Base-by-base conservation (phyloP, 805 yeast genomes). In the Candida andamanensis region DNA sequence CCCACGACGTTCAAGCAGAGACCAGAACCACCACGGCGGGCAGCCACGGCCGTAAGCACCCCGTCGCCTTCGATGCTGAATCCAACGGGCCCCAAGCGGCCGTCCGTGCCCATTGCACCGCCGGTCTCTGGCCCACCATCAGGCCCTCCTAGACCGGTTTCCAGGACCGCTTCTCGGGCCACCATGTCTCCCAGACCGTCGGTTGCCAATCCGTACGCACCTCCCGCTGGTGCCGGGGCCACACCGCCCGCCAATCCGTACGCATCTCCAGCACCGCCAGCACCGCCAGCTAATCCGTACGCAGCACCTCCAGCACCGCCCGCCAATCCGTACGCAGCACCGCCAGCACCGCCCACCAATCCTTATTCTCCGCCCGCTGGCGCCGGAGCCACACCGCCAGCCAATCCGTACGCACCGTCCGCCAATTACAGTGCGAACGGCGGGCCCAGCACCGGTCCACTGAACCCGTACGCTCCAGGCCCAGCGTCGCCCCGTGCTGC, bases 1-100 rank as follows among this genome's bases (percentile, higher is more conserved):
- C 85, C 86, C 30, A 67, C 73, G 8, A 58, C 67, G 7, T 70
- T 70, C 57, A 69, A 69, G 33, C 47, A 54, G 2, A 56, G 55
- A 39, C 50, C 61, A 2, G 49, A 58, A 17, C 55, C 69, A 7
- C 70, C 71, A 31, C 61, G 70, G 23, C 60, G 69, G 18, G 69
- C 74, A 14, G 64, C 76, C 12, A 59, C 73, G 5, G 60, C 66
- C 12, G 59, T 54, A 11, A 26, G n/a, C 16, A 34, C 45, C 7
- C 29, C 35, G 7, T 31, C 39, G 6, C 26, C 39, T 12, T 27
- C 42, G 2, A 27, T 34, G 21, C 25, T 7, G 50, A 49, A 12
- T 50, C 56, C 12, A 39, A 49, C 62, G 11, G 31, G 39, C 12
- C 27, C 47, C 10, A 27, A 26, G 18, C 27, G 13, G 12, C 24